Base-by-base conservation (phyloP, 371 early-diverging fungal genomes). In the Rhizopus microsporus region DNA sequence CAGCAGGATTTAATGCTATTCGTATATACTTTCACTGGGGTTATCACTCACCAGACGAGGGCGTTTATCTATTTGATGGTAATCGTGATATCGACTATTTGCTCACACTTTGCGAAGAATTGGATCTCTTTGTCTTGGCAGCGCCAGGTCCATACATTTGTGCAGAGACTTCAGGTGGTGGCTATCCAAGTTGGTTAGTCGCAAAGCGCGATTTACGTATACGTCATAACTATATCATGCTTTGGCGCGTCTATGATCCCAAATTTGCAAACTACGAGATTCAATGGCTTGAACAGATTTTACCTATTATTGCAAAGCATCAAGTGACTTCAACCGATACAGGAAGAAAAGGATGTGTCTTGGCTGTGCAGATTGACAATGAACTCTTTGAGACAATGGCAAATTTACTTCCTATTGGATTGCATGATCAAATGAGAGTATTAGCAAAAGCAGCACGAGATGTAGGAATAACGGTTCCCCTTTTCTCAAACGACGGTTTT, bases 11-110 rank as follows among this genome's bases (percentile, higher is more conserved):
- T 39, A 93, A 90, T 64, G 77, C 88, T 15, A 86, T 94, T 60
- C 85, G 93, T n/a, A 90, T 94, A 56, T 90, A 92, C 65, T 93
- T 94, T 69, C 90, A 93, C 64, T 94, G 95, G 95, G 93, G 91
- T 6, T 92, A 82, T 69, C 94, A 93, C 64, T 88, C 90, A 10
- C 88, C 92, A 5, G 71, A 78, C 39, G 83, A 89, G 60, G 90
- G 87, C 23, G 73, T 80, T n/a, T 94, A 92, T 59, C 51, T 81
- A 46, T 94, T 92, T 77, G 84, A 90, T 2, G 92, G 88, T 30
- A 85, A 86, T 65, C 72, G 91, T 5, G 90, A 94, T 60, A 77
- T 94, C 45, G 84, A 88, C 34, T 83, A 83, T 52, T 77, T 94
- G 17, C 70, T 94, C 17, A 51, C 58, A 4, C 74, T 94, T 17